Evolutionary conservation across 495 filamentous ascomycete genomes (phyloP), one percentile per base, ranked within the genome.

Genomic region (Talaromyces borbonicus): DNA sequence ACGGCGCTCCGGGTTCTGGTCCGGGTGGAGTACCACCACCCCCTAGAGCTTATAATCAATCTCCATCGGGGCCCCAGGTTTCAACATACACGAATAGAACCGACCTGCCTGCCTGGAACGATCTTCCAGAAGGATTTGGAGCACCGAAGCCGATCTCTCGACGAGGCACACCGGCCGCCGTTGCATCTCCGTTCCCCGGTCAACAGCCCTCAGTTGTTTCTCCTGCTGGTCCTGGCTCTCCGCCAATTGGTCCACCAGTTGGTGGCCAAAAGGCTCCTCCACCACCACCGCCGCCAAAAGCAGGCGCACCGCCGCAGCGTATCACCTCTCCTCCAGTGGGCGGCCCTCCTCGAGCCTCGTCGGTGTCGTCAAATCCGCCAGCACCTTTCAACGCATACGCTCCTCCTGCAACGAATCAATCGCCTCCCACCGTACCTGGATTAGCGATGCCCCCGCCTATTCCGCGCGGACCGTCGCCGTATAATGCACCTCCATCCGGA

Each of bases 61-160:
- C 84, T 19, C 77, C 81, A 22, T 76, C 80, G 9, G 68, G 63
- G 15, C 69, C 73, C 43, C 43, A 46, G 26, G 50, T 69, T 24
- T 62, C 64, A 11, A 82, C 85, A 9, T 87, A 88, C 43, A 74
- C 84, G 14, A 84, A 78, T 48, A 74, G 75, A 49, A 78, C 77
- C 48, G 80, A 84, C 48, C 76, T 79, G 32, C 77, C 78, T 26
- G 82, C 83, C 43, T 99, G 92, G 92, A 99, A 99, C 53, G 92
- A 99, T 63, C 80, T 90, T 46, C 92, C 92, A 0, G 79, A 94
- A 52, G 85, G 61, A 46, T 75, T 95, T 22, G 74, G 78, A 23
- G 93, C 90, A 58, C 69, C 82, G 31, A 47, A 40, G 14, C 77
- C 83, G 20, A 68, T 74, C 8, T 74, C 81, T 8, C 77, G 88